A percentile compares a stretch with the other conserved stretches of the same genome.
phyloP scores from a whole-genome alignment of 495 filamentous ascomycete species.

The Aspergillus wentii region DNA sequence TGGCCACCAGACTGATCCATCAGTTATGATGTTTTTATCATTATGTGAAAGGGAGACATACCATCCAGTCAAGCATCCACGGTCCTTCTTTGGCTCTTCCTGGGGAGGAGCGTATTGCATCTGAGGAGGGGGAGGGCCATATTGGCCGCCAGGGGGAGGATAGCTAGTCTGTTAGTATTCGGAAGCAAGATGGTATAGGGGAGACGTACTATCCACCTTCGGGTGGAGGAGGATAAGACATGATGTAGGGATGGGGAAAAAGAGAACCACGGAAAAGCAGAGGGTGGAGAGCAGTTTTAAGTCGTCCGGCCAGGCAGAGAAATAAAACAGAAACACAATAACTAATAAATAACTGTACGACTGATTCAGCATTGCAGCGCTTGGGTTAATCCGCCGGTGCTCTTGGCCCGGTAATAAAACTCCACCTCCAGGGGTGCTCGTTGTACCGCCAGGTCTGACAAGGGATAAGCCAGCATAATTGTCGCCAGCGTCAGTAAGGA shows the following conservation, averaged over 20 bases:
- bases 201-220: constrained; percentile 11
- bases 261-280: neutral
- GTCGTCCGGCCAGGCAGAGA: constrained; percentile 10
- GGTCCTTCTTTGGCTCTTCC: constrained; percentile 12
- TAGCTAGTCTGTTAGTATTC: constrained; percentile 4
- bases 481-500: too few species aligned
- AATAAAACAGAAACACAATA: neutral
- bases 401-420: constrained; percentile 8
- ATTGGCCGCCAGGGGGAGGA: constrained; percentile 14
- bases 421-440: too few species aligned
- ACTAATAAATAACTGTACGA: too few species aligned
- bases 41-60: neutral
- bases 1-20: constrained; percentile 13
- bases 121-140: constrained; percentile 12
- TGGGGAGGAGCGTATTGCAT: constrained; percentile 19
- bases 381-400: constrained; percentile 1
- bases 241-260: neutral
- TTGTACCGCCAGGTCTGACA: too few species aligned
- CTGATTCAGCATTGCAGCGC: constrained; percentile 11
- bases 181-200: neutral
- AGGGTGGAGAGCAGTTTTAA: neutral
- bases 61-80: constrained; percentile 18
- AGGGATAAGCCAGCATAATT: constrained; percentile 5
- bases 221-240: constrained; percentile 12
- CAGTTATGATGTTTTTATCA: neutral